Base-by-base conservation (phyloP, 1,139 yeast species). In the Debaryomyces subglobosus region DNA sequence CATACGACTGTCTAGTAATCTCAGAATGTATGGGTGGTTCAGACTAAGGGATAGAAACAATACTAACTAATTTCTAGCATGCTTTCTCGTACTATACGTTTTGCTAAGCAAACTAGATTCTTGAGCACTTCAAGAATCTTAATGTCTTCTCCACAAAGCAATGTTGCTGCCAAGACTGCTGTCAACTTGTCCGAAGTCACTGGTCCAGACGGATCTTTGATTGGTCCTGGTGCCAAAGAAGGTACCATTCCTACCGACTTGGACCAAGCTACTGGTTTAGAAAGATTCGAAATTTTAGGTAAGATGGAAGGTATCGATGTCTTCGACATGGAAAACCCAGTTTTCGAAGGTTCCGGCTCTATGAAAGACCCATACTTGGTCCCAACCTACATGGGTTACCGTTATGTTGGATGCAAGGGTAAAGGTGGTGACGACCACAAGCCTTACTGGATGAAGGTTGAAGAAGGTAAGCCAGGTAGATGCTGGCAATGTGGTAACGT, bases 401-500 rank as follows among this genome's bases (percentile, higher is more conserved):
- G 98, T 80, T 92, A 90, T 69, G 94, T 95, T 63, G 99, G 98
- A 54, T 94, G 99, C 79, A 88, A 96, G 60, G 99, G 99, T 67
- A 84, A 89, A 61, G 65, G 61, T 36, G 96, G 95, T 65, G 97
- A 91, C 59, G 82, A 89, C 53, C 98, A 92, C 77, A 85, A 83
- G 63, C 84, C 90, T 60, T 84, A 85, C 85, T 94, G 99, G 98
- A 82, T 94, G 78, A 86, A 86, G 75, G 96, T 96, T 62, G 87
- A 92, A 60, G 83, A 80, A 58, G 89, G 83, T 49, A 78, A 88
- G 74, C 86, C 86, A 57, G 89, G 89, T 59, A 91, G 99, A 84
- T 95, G 98, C 79, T 90, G 97, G 96, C 97, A 92, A 72, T 94
- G 98, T 74, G 99, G 99, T 72, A 86, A 92, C 60, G 96, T 91